Conservation (phyloP, 441 rosid genomes). For the Melastoma candidum region DNA sequence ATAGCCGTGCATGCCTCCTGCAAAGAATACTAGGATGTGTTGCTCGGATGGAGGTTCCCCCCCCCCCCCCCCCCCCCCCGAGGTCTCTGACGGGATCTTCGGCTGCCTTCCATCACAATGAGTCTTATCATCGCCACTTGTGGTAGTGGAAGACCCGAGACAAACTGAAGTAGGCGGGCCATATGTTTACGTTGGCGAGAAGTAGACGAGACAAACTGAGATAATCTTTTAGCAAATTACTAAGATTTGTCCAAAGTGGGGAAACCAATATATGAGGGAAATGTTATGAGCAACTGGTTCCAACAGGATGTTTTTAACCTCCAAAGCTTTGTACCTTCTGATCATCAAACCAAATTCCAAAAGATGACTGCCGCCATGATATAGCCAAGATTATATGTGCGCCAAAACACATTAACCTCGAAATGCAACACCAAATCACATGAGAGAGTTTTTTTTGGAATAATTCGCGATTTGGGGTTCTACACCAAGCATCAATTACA, state of each 20-base stretch:
- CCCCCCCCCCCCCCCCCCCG: too few species aligned
- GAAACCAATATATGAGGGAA: slow-evolving; percentile 78
- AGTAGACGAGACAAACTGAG: too few species aligned
- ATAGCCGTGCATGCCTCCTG: slow-evolving; percentile 81
- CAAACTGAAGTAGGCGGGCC: too few species aligned
- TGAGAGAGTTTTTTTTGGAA: too few species aligned
- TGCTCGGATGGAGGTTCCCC: slow-evolving; percentile 69
- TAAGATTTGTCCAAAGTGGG: slow-evolving; percentile 69
- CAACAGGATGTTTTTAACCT: slow-evolving; percentile 94
- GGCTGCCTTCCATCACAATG: too few species aligned
- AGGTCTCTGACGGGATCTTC: slow-evolving; percentile 81
- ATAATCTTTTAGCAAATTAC: slow-evolving; percentile 73
- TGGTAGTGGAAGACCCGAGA: too few species aligned
- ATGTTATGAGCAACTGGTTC: slow-evolving; percentile 92
- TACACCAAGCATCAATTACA: too few species aligned
- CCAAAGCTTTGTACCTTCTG: slow-evolving; percentile 90
- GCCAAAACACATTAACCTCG: too few species aligned
- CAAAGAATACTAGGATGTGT: slow-evolving; percentile 66
- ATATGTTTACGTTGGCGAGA: too few species aligned
- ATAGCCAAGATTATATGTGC: slow-evolving; percentile 64
- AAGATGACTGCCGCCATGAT: slow-evolving; percentile 83
- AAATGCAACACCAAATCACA: too few species aligned
- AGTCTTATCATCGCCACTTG: too few species aligned
- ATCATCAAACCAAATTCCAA: slow-evolving; percentile 87
- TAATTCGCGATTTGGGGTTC: too few species aligned